Percentiles rank a stretch among this genome's conserved stretches.
Evolutionary conservation across 2,329 filamentous ascomycete genomes (phyloP).

Genomic region (Aphanoascus verrucosus): DNA sequence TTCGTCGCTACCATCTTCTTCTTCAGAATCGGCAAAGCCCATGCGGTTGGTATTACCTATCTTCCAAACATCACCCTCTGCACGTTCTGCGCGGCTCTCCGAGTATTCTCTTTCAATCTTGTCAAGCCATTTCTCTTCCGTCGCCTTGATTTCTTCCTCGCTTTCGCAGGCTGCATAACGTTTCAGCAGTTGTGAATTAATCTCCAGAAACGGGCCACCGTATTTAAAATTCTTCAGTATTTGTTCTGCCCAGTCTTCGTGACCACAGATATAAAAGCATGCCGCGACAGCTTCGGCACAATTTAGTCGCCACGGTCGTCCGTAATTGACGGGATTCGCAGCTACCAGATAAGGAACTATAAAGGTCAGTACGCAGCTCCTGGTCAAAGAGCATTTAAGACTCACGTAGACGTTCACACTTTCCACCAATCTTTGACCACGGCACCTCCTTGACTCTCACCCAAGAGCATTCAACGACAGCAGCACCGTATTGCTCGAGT

Average conservation of each 20-base stretch:
- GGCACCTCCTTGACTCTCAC: constrained; percentile 84
- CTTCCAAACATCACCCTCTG: constrained; percentile 68
- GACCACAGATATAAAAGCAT: constrained; percentile 85
- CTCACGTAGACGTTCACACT: constrained; percentile 66
- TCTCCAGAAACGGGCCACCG: constrained; percentile 76
- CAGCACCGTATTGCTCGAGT: constrained; percentile 79
- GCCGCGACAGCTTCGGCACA: constrained; percentile 92
- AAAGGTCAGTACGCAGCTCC: not conserved
- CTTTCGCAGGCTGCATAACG: constrained; percentile 74
- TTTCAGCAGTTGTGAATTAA: constrained; percentile 72
- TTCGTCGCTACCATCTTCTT: constrained; percentile 34
- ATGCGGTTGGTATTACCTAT: constrained; percentile 75
- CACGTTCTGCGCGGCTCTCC: constrained; percentile 56
- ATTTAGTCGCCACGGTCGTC: constrained; percentile 86
- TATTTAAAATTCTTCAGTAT: constrained; percentile 80
- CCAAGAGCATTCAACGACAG: constrained; percentile 96
- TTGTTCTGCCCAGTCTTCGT: constrained; percentile 78
- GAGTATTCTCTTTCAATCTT: constrained; percentile 83
- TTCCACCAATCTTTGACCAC: constrained; percentile 82
- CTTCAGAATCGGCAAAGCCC: constrained; percentile 38
- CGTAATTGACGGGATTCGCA: constrained; percentile 95
- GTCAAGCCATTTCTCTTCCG: constrained; percentile 78
- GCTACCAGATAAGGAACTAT: constrained; percentile 87
- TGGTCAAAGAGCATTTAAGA: constrained; percentile 1
- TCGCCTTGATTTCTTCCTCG: constrained; percentile 70